A percentile compares a stretch with the other conserved stretches of the same genome.
Conservation (phyloP, 2,329 filamentous ascomycete genomes). For the Ploettnerulaceae sp. region DNA sequence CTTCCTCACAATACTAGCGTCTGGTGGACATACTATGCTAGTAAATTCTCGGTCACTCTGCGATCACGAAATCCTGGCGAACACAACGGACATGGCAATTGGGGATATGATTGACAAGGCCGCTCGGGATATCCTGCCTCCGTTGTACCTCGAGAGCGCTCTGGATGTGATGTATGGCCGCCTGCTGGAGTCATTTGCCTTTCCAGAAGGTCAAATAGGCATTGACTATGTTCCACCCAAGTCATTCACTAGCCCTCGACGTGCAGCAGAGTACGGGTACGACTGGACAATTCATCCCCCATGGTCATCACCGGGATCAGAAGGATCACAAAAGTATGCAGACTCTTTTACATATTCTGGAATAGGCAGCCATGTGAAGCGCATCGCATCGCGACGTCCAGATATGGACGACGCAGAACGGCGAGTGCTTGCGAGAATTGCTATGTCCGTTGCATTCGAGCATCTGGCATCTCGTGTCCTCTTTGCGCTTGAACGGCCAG, state of each 20-base stretch:
- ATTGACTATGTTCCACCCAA: conserved; percentile 42
- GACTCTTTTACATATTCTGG: conserved; percentile 69
- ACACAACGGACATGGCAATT: conserved; percentile 75
- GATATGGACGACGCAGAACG: conserved; percentile 56
- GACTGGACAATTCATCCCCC: conserved; percentile 69
- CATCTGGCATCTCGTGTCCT: conserved; percentile 74
- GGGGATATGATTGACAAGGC: conserved; percentile 88
- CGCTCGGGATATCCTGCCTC: conserved; percentile 70
- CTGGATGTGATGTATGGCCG: conserved; percentile 74
- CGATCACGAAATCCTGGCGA: conserved; percentile 68
- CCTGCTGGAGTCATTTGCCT: conserved; percentile 74
- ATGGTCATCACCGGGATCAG: conserved; percentile 49
- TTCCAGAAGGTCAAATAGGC: conserved; percentile 42
- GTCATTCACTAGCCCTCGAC: conserved; percentile 50
- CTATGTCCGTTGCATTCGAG: conserved; percentile 80
- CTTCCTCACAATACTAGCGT: conserved; percentile 83
- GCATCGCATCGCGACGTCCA: conserved; percentile 43
- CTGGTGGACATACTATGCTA: conserved; percentile 87
- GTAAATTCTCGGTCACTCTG: conserved; percentile 66
- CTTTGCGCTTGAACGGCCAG: conserved; percentile 52
- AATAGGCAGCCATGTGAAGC: conserved; percentile 59
- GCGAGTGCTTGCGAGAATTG: conserved; percentile 61
- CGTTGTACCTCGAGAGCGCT: conserved; percentile 46
- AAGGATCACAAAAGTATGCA: conserved; percentile 29
- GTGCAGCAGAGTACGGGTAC: conserved; percentile 42